Evolutionary conservation across 2,329 filamentous ascomycete species (phyloP).

Genomic region (Aspergillus ustus): DNA sequence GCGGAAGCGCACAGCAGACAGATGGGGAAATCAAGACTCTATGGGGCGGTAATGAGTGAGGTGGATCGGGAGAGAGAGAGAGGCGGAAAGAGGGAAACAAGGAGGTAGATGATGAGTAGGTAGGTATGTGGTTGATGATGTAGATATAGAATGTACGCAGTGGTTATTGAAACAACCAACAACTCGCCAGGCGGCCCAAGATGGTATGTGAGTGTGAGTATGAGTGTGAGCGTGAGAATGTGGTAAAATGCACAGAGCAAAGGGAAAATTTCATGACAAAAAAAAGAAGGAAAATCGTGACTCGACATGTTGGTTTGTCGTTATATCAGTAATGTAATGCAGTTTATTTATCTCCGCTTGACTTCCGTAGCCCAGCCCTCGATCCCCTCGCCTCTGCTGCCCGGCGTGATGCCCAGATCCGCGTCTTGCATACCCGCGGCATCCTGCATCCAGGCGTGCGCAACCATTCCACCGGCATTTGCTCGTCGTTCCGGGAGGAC

Average conservation of each 20-base stretch:
- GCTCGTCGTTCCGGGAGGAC: constrained; percentile 84
- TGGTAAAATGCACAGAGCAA: constrained; percentile 30
- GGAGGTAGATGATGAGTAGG: constrained; percentile 13
- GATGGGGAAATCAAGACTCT: constrained; percentile 6
- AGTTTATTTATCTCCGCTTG: constrained; percentile 68
- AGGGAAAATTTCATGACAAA: constrained; percentile 19
- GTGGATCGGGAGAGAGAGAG: constrained; percentile 5
- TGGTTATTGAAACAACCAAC: constrained; percentile 35
- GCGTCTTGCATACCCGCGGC: constrained; percentile 86
- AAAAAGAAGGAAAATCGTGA: constrained; percentile 32
- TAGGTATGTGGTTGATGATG: constrained; percentile 4
- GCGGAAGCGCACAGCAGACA: neutral
- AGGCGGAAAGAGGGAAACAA: neutral
- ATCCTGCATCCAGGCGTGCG: constrained; percentile 79
- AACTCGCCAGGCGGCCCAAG: constrained; percentile 35
- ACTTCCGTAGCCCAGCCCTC: constrained; percentile 91
- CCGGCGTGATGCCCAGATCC: constrained; percentile 75
- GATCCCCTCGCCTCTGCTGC: constrained; percentile 86
- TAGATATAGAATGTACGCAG: constrained; percentile 30
- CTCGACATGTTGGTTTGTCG: constrained; percentile 26
- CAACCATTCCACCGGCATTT: constrained; percentile 94
- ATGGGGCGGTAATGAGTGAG: constrained; percentile 7
- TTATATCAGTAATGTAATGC: constrained; percentile 16
- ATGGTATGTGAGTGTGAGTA: neutral
- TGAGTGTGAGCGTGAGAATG: neutral